Percentiles rank a stretch among this genome's conserved stretches.
Conservation (phyloP, 1,284 basidiomycete species). For the Leccinum subatratum region DNA sequence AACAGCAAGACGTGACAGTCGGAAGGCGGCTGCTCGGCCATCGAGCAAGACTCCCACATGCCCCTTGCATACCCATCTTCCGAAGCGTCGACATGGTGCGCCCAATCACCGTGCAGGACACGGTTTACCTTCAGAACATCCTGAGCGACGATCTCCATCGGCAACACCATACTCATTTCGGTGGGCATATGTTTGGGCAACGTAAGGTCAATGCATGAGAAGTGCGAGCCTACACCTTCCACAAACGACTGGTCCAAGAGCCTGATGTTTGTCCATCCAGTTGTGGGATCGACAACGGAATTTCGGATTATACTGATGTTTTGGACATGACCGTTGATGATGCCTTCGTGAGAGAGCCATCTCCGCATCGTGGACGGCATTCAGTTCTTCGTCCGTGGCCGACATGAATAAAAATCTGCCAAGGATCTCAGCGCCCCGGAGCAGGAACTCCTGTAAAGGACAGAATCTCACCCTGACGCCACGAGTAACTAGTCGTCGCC, state of each 20-base stretch:
- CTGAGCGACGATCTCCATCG: background rate
- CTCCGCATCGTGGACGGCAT: constrained; percentile 59
- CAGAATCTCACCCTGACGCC: constrained; percentile 48
- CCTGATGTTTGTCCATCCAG: background rate
- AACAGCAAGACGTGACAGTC: background rate
- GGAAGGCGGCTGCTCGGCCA: background rate
- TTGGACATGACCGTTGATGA: background rate
- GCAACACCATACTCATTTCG: background rate
- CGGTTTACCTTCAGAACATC: background rate
- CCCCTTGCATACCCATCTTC: background rate
- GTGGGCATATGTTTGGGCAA: background rate
- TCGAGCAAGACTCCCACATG: background rate
- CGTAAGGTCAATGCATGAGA: background rate
- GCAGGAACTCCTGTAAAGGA: background rate
- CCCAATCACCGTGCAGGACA: background rate
- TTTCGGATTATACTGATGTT: background rate
- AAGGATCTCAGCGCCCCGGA: background rate
- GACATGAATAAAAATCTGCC: constrained; percentile 77
- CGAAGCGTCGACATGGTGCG: background rate
- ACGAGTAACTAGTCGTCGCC: constrained; percentile 51
- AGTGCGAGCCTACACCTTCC: background rate
- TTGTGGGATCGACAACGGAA: background rate
- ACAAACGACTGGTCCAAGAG: background rate
- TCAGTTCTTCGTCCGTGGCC: constrained; percentile 84
- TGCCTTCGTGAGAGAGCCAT: constrained; percentile 43